Conservation (phyloP, 2,329 filamentous ascomycete genomes). For the Colletotrichum melonis region DNA sequence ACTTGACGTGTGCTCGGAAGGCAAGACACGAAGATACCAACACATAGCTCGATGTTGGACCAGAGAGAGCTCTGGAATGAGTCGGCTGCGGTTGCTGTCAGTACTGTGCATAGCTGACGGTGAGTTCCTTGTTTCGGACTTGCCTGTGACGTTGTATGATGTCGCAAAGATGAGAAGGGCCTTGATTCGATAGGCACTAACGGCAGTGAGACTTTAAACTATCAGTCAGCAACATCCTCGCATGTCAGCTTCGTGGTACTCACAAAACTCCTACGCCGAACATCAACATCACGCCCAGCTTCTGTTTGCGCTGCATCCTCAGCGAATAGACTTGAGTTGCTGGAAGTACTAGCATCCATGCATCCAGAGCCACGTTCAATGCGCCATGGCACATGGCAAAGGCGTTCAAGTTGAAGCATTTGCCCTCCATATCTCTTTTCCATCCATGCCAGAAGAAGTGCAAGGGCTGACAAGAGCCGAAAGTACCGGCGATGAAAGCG, state of each 20-base stretch:
- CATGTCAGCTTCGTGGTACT: background rate
- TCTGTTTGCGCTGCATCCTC: slow-evolving; percentile 48
- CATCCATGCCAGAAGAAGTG: slow-evolving; percentile 54
- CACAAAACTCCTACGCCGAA: slow-evolving; percentile 45
- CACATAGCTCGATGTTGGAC: slow-evolving; percentile 21
- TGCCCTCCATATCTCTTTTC: slow-evolving; percentile 42
- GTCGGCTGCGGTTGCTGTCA: background rate
- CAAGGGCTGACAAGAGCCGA: slow-evolving; percentile 54
- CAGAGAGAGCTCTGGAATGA: slow-evolving; percentile 15
- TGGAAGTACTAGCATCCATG: slow-evolving; percentile 55
- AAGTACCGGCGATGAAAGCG: slow-evolving; percentile 46
- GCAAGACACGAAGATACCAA: slow-evolving; percentile 24
- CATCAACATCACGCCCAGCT: slow-evolving; percentile 49
- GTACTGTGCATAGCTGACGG: accelerated
- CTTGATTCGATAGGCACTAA: slow-evolving; percentile 27
- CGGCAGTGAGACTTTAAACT: slow-evolving; percentile 5
- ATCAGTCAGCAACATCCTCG: background rate
- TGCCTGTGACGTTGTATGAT: slow-evolving; percentile 29
- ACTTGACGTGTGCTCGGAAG: slow-evolving; percentile 23
- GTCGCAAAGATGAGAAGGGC: slow-evolving; percentile 3
- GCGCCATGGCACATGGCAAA: slow-evolving; percentile 53
- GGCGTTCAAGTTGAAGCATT: slow-evolving; percentile 49
- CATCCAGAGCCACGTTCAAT: slow-evolving; percentile 57
- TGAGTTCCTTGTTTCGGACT: background rate
- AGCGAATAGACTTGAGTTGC: slow-evolving; percentile 48